Evolutionary conservation across 768 basidiomycete genomes (phyloP).

Genomic region (Neoboletus subvelutipes): DNA sequence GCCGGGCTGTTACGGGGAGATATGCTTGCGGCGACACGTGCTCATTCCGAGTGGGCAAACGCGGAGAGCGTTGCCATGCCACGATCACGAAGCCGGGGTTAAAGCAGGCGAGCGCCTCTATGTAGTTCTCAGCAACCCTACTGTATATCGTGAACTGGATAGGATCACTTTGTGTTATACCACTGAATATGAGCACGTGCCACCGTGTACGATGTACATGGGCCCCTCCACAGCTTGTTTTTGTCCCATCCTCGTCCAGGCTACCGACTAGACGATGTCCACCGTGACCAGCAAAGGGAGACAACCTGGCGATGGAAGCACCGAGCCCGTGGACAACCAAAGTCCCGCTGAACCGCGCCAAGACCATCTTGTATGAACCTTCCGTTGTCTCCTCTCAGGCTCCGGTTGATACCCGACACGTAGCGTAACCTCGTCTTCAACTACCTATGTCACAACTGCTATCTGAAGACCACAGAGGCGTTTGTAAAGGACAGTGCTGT

Average conservation of each 20-base stretch:
- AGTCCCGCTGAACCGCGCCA: slow-evolving; percentile 36
- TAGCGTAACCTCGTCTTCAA: slow-evolving; percentile 72
- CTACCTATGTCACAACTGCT: slow-evolving; percentile 74
- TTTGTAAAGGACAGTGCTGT: slow-evolving; percentile 65
- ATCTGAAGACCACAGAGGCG: slow-evolving; percentile 65
- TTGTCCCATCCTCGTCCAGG: neutral
- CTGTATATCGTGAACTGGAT: slow-evolving; percentile 3
- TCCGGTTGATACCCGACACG: slow-evolving; percentile 3
- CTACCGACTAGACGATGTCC: slow-evolving; percentile 19
- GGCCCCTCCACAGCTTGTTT: neutral
- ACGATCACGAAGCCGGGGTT: slow-evolving; percentile 40
- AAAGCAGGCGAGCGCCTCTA: slow-evolving; percentile 8
- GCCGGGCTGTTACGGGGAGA: slow-evolving; percentile 49
- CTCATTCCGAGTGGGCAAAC: slow-evolving; percentile 23
- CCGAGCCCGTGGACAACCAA: slow-evolving; percentile 20
- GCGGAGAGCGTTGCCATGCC: slow-evolving; percentile 22
- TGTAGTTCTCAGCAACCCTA: neutral
- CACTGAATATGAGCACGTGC: slow-evolving; percentile 19
- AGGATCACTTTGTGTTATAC: neutral
- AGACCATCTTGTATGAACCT: slow-evolving; percentile 43
- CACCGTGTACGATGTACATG: neutral
- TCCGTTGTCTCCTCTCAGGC: neutral
- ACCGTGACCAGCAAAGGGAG: slow-evolving; percentile 19
- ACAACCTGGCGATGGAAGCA: slow-evolving; percentile 4
- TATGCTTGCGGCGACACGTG: slow-evolving; percentile 30